Base-by-base conservation (phyloP, 352 stramenopile species). In the Thraustochytrium striatum region DNA sequence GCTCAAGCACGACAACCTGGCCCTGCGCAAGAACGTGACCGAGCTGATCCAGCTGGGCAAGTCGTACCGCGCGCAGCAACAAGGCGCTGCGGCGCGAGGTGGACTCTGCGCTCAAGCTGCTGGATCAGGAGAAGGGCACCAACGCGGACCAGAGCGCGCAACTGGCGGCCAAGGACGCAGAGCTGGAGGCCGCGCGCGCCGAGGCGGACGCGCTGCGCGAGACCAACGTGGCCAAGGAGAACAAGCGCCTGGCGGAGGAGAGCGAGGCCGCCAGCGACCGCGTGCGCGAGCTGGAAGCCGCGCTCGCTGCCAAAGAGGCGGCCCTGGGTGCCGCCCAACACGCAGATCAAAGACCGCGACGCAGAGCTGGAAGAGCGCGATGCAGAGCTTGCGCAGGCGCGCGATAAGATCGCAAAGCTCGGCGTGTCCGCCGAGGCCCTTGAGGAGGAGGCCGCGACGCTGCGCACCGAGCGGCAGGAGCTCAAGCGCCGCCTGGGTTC, bases 11-110 rank as follows among this genome's bases (percentile, higher is more conserved):
- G 16, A 75, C 16, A 30, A 61, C 5, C 3, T 25, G 11, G 52
- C 21, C 21, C 0, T 61, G 39, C 32, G 39, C 16, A 30, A 16
- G 9, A 75, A 75, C 50, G 50, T 55, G 2, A 75, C 65, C 44
- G 39, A 75, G 47, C 52, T 75, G 21, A 43, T 75, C 11, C 41
- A 61, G n/a, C 50, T 75, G 3, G 65, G 65, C 11, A 72, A 72
- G 25, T 38, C 43, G 1, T 38, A 38, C 2, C 65, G 65, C 50
- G 50, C 65, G 44, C 44, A 75, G 32, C n/a, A 75, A 75, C 65
- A 75, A 75, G 35, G 5, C 13, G 16, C 9, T 70, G n/a, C 13
- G 8, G 11, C 41, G 39, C n/a, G 65, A 75, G 36, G 30, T 58
- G 21, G 65, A 75, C 21, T 30, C 58, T 28, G 65, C 52, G 19